Evolutionary conservation across 2,329 filamentous ascomycete species (phyloP).

Genomic region (Paracamarosporium sp.): DNA sequence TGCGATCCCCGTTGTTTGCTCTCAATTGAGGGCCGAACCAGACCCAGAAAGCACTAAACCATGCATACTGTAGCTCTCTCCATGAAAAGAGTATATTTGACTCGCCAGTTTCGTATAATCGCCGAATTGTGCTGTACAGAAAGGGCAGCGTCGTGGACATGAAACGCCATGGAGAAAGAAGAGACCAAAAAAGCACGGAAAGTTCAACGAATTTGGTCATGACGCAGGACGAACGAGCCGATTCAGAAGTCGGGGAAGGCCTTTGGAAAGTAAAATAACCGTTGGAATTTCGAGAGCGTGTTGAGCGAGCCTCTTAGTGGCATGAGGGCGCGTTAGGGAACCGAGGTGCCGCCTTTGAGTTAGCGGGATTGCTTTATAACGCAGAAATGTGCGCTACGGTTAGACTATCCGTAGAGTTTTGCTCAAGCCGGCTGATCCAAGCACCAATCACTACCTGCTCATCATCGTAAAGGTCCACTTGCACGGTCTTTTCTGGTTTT

Average conservation of each 20-base stretch:
- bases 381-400: not conserved
- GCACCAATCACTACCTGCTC: too few species aligned
- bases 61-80: slow-evolving; percentile 16
- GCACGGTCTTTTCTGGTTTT: too few species aligned
- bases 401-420: too few species aligned
- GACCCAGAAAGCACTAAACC: slow-evolving; percentile 23
- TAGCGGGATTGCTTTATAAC: not conserved
- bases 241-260: not conserved
- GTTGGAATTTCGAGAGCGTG: not conserved
- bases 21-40: slow-evolving; percentile 18
- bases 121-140: slow-evolving; percentile 11
- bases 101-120: slow-evolving; percentile 9
- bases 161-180: slow-evolving; percentile 21
- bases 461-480: too few species aligned
- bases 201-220: not conserved
- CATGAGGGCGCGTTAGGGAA: too few species aligned
- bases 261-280: not conserved
- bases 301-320: not conserved
- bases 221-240: not conserved
- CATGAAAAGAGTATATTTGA: slow-evolving; percentile 12
- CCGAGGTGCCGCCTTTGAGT: not conserved
- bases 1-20: slow-evolving; percentile 15
- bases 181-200: slow-evolving; percentile 3
- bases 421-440: too few species aligned
- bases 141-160: slow-evolving; percentile 16